A percentile compares a stretch with the other conserved stretches of the same genome.
Evolutionary conservation across 805 yeast genomes (phyloP).

Genomic region (Myxozyma lipomycoides): DNA sequence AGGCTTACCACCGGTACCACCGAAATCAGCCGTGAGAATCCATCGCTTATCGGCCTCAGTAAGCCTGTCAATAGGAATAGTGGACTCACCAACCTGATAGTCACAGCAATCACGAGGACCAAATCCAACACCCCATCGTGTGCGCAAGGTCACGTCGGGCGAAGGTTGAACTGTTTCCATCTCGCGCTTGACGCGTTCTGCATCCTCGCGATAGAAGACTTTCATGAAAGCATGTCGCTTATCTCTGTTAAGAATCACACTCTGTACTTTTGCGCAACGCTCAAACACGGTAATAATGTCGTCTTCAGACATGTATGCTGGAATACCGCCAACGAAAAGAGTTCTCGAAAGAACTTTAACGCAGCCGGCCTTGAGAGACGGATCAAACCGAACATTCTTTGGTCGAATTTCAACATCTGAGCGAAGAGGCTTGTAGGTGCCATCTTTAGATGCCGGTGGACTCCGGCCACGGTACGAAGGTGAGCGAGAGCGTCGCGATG

Average conservation of each 20-base stretch:
- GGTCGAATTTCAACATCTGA: constrained; percentile 37
- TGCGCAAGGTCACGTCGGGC: constrained; percentile 56
- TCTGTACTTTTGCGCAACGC: constrained; percentile 89
- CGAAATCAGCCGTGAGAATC: constrained; percentile 90
- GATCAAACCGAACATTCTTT: constrained; percentile 67
- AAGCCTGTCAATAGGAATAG: constrained; percentile 79
- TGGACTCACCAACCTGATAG: constrained; percentile 82
- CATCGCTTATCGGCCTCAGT: constrained; percentile 93
- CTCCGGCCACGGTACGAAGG: constrained; percentile 20
- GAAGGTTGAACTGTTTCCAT: constrained; percentile 60
- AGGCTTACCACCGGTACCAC: constrained; percentile 91
- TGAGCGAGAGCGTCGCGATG: constrained; percentile 28
- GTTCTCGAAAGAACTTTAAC: constrained; percentile 86
- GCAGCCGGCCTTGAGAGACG: constrained; percentile 67
- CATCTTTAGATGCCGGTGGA: constrained; percentile 6
- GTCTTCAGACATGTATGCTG: constrained; percentile 68
- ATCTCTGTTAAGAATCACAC: constrained; percentile 78
- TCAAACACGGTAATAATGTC: constrained; percentile 66
- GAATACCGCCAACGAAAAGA: constrained; percentile 90
- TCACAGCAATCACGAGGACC: constrained; percentile 99
- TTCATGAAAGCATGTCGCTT: constrained; percentile 96
- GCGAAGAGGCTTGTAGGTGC: constrained; percentile 1
- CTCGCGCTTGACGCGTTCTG: constrained; percentile 70
- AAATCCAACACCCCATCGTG: constrained; percentile 98
- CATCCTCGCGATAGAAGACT: constrained; percentile 86